A percentile compares a stretch with the other conserved stretches of the same genome.
phyloP scores from a whole-genome alignment of 1,284 basidiomycete species.

The Ceratobasidium sp. region DNA sequence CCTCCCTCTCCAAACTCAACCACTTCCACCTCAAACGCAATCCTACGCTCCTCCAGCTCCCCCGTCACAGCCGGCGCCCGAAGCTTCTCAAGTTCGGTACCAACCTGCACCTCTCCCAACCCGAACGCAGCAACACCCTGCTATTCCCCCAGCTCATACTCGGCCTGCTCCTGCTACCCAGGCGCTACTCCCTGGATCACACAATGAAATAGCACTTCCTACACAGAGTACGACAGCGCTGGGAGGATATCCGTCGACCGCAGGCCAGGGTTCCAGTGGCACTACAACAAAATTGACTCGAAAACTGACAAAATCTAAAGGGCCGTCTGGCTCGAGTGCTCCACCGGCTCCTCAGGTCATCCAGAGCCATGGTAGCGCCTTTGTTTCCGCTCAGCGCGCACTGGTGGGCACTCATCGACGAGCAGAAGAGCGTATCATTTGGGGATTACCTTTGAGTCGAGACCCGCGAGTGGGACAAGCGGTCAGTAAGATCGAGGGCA shows the following conservation, averaged over 20 bases:
- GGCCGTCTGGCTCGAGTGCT: neutral
- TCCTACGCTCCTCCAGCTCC: neutral
- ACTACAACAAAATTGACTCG: slow-evolving; percentile 7
- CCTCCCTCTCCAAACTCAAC: neutral
- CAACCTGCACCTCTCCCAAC: neutral
- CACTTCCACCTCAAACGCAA: neutral
- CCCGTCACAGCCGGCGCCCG: neutral
- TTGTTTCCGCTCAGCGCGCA: slow-evolving; percentile 29
- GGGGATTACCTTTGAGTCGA: slow-evolving; percentile 16
- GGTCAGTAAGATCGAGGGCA: slow-evolving; percentile 6
- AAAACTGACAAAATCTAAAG: slow-evolving; percentile 18
- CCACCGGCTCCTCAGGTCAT: neutral
- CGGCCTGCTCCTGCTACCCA: neutral
- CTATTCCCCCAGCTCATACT: neutral
- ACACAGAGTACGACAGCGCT: neutral
- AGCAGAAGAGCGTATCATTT: slow-evolving; percentile 15
- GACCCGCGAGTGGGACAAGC: slow-evolving; percentile 25
- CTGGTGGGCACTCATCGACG: slow-evolving; percentile 25
- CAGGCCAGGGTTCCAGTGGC: neutral
- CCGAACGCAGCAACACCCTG: neutral
- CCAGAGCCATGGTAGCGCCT: slow-evolving; percentile 7
- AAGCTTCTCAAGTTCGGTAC: neutral
- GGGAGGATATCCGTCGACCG: neutral
- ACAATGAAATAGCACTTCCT: neutral
- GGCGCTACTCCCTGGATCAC: slow-evolving; percentile 1